phyloP scores from a whole-genome alignment of 331 rosid genomes.

The Acacia concinna region DNA sequence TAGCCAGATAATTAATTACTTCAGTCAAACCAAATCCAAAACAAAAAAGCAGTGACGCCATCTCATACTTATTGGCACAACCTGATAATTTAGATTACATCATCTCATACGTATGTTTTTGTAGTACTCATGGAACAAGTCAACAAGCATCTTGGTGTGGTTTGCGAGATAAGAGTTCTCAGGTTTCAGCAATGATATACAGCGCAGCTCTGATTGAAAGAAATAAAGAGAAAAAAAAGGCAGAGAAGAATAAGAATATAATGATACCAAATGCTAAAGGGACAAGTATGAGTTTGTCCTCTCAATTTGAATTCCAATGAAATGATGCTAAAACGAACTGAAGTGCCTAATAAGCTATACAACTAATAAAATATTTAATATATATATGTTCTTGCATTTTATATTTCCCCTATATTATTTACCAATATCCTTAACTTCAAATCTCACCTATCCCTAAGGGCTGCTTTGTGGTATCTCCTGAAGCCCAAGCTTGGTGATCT shows the following conservation, averaged over 20 bases:
- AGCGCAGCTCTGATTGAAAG: neutral
- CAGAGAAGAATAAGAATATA: neutral
- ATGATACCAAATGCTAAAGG: neutral
- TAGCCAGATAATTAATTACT: neutral
- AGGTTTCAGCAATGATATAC: neutral
- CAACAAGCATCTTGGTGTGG: neutral
- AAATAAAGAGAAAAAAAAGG: neutral
- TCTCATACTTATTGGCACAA: neutral
- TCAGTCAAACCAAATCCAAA: neutral
- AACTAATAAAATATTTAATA: no score
- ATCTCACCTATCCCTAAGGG: constrained; percentile 93
- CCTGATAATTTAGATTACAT: neutral
- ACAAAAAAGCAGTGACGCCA: neutral
- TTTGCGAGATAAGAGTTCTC: neutral
- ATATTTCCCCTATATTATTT: no score
- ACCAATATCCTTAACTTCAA: constrained; percentile 35
- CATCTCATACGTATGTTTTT: neutral
- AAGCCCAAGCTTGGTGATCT: constrained; percentile 94
- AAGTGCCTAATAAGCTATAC: neutral
- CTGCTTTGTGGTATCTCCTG: constrained; percentile 88
- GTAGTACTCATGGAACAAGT: neutral
- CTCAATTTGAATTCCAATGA: neutral
- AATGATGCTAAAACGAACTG: neutral
- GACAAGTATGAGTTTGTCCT: neutral
- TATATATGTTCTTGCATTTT: no score